Percentiles rank a stretch among this genome's conserved stretches.
These are phyloP conservation scores for Moringa oleifera DNA, from an alignment of 345 rosid species.

Conservation along the genomic window DNA sequence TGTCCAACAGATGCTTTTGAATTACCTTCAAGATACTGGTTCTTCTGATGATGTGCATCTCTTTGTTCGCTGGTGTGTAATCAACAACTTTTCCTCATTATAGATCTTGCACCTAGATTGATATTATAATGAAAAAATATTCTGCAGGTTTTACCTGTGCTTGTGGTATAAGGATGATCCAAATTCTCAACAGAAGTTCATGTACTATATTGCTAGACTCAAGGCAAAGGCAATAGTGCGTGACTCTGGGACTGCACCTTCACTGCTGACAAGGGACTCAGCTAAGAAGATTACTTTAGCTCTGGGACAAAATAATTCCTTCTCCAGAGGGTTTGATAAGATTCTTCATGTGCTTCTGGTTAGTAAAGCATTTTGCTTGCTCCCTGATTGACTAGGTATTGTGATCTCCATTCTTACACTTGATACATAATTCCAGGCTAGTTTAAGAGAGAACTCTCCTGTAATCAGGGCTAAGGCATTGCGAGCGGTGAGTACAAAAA, in stretches of 20 bases:
- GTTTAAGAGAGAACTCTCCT: conserved; percentile 96
- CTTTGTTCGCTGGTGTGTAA: conserved; percentile 81
- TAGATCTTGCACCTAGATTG: neutral
- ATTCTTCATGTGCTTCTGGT: conserved; percentile 97
- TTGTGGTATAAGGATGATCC: conserved; percentile 93
- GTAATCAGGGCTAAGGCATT: conserved; percentile 92
- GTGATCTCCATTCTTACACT: conserved; percentile 18
- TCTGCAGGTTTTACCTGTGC: conserved; percentile 89
- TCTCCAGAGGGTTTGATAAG: conserved; percentile 95
- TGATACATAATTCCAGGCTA: conserved; percentile 54
- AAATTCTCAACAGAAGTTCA: conserved; percentile 59
- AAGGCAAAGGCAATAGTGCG: conserved; percentile 82
- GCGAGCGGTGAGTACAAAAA: conserved; percentile 66
- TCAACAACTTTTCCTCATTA: conserved; percentile 6
- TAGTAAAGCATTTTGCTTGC: conserved; percentile 29
- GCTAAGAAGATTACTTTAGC: conserved; percentile 80
- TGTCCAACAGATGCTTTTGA: conserved; percentile 83
- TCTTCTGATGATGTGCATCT: conserved; percentile 75
- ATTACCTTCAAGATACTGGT: conserved; percentile 80
- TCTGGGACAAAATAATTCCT: conserved; percentile 87
- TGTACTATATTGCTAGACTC: conserved; percentile 67
- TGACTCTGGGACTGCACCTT: conserved; percentile 54
- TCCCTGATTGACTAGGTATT: conserved; percentile 13
- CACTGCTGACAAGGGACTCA: conserved; percentile 61
- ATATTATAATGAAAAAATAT: conserved; percentile 16